Evolutionary conservation across 148 eudicot genomes (phyloP).

Genomic region (Rhododendron mucronatum): DNA sequence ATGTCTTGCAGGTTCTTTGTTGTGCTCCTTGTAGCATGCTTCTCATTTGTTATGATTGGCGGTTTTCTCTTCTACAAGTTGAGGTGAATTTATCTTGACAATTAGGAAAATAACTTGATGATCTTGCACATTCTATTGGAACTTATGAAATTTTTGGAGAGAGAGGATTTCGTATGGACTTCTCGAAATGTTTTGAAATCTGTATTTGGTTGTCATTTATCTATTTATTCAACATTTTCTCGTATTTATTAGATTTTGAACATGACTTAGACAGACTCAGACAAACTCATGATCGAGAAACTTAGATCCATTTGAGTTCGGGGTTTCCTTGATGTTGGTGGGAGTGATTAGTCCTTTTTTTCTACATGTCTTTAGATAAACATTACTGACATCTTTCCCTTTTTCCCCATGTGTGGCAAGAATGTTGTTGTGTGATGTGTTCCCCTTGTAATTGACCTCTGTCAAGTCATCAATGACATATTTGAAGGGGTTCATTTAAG

Average conservation of each 20-base stretch:
- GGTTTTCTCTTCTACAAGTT: slow-evolving; percentile 42
- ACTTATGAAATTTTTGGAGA: background rate
- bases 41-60: slow-evolving; percentile 21
- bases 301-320: background rate
- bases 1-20: slow-evolving; percentile 21
- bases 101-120: background rate
- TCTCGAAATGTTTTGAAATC: background rate
- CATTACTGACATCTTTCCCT: background rate
- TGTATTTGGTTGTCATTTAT: background rate
- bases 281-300: background rate
- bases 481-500: background rate
- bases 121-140: background rate
- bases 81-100: slow-evolving; percentile 44
- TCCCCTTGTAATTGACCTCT: background rate
- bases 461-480: background rate
- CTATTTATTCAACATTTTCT: background rate
- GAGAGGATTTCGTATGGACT: background rate
- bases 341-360: background rate
- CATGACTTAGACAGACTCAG: background rate
- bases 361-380: background rate
- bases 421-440: background rate
- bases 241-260: background rate
- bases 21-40: slow-evolving; percentile 25
- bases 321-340: background rate
- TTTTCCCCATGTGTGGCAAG: background rate